Percentiles rank a stretch among this genome's conserved stretches.
Evolutionary conservation across 2,329 filamentous ascomycete species (phyloP).

Genomic region (Nothopassalora personata): DNA sequence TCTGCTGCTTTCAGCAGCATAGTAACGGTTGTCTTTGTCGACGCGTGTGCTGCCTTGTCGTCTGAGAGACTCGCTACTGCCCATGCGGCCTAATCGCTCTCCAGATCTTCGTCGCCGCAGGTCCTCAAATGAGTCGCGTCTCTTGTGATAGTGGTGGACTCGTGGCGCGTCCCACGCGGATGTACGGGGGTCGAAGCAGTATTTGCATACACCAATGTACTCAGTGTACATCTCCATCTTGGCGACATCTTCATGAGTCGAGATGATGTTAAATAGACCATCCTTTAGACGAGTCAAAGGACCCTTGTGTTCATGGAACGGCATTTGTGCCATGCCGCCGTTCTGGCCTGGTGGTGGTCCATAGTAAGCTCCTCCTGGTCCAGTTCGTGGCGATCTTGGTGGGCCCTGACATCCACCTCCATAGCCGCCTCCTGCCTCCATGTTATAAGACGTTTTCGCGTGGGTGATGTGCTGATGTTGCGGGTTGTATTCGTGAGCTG

Average conservation of each 20-base stretch:
- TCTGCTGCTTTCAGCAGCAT: constrained; percentile 45
- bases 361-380: constrained; percentile 11
- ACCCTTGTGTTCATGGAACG: constrained; percentile 49
- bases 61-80: constrained; percentile 32
- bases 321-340: constrained; percentile 6
- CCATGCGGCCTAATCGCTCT: constrained; percentile 22
- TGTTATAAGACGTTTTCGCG: constrained; percentile 10
- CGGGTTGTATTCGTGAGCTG: constrained; percentile 40
- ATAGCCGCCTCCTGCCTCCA: constrained; percentile 12
- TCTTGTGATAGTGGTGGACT: constrained; percentile 51
- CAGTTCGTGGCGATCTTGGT: constrained; percentile 16
- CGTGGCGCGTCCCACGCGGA: constrained; percentile 54
- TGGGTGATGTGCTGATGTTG: constrained; percentile 30
- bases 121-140: constrained; percentile 29
- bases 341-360: constrained; percentile 9
- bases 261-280: constrained; percentile 41
- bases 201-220: constrained; percentile 59
- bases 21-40: constrained; percentile 57
- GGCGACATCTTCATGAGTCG: constrained; percentile 53
- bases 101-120: constrained; percentile 24
- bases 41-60: constrained; percentile 40
- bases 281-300: constrained; percentile 57
- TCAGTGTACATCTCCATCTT: constrained; percentile 65
- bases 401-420: constrained; percentile 19
- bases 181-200: constrained; percentile 59